Base-by-base conservation (phyloP, 306 rosid genomes). In the Lathyrus sativus region DNA sequence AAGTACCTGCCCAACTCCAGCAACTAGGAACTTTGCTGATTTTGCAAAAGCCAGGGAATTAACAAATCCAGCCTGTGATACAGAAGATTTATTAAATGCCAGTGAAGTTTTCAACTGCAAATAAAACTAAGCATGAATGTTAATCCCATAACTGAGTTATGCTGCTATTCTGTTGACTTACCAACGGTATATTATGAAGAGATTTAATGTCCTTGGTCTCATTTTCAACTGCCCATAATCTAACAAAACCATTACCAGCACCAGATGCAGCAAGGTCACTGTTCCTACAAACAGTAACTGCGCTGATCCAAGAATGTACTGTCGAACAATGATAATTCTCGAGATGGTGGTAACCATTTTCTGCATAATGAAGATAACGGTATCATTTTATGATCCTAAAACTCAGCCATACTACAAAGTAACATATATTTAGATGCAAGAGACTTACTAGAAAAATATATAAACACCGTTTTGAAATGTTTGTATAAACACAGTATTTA, bases 251-350 rank as follows among this genome's bases (percentile, higher is more conserved):
- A 48, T 88, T 86, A 48, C 95, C 97, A n/a, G 97, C 99, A 49
- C 95, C 97, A 56, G 97, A 88, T 70, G 95, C 99, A 38, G 90
- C 95, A 75, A 93, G 91, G 70, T 93, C 99, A 71, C 96, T 90
- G 74, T 84, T 85, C 69, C 90, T 76, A 78, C 99, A 93, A 65
- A 84, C 87, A 28, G 83, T 48, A 42, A 90, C 81, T 6, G 96
- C 88, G 81, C 95, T 85, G 71, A 93, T 89, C 97, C 99, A 93
- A 11, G 96, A 90, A 63, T 63, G 65, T 56, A 82, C 88, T 15
- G 91, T 86, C 17, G 54, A 80, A 81, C 79, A 74, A 55, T 65
- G 78, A 44, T 43, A 74, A 31, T 68, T 82, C 70, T 74, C 79
- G 9, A 80, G 75, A 10, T 74, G 74, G 65, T 35, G 77, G 70